A percentile compares a stretch with the other conserved stretches of the same genome.
Conservation (phyloP, 2,329 filamentous ascomycete species). For the Microsporum canis region DNA sequence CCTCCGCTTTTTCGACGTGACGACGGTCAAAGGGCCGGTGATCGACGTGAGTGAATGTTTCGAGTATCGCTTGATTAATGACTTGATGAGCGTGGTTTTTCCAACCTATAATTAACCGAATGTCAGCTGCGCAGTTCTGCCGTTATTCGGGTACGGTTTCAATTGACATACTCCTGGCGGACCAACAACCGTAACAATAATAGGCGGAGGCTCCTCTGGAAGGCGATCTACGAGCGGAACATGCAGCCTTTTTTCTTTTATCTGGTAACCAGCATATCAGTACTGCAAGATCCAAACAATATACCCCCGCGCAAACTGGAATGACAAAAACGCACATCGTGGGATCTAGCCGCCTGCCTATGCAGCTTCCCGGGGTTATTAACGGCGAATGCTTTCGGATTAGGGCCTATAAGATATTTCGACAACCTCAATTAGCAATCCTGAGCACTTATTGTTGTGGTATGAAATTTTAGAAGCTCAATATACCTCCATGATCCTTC, state of each 20-base stretch:
- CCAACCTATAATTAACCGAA: conserved; percentile 41
- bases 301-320: neutral
- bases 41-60: conserved; percentile 90
- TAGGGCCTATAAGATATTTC: conserved; percentile 46
- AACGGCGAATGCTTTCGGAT: conserved; percentile 85
- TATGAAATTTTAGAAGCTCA: neutral
- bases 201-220: conserved; percentile 86
- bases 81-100: conserved; percentile 93
- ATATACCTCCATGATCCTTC: conserved; percentile 22
- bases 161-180: conserved; percentile 63
- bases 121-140: conserved; percentile 3
- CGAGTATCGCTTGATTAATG: conserved; percentile 82
- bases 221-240: conserved; percentile 92
- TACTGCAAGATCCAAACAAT: neutral
- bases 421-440: neutral
- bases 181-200: conserved; percentile 87
- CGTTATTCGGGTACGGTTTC: neutral
- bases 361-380: conserved; percentile 69
- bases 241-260: conserved; percentile 92
- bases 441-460: neutral
- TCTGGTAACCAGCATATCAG: conserved; percentile 38
- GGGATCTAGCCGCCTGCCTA: conserved; percentile 49
- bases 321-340: conserved; percentile 36
- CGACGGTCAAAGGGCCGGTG: conserved; percentile 84
- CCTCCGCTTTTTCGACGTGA: conserved; percentile 89